Evolutionary conservation across 164 flowering plant species (phyloP), one percentile per base, ranked within the genome.

Genomic region (Tetrastigma voinierianum): DNA sequence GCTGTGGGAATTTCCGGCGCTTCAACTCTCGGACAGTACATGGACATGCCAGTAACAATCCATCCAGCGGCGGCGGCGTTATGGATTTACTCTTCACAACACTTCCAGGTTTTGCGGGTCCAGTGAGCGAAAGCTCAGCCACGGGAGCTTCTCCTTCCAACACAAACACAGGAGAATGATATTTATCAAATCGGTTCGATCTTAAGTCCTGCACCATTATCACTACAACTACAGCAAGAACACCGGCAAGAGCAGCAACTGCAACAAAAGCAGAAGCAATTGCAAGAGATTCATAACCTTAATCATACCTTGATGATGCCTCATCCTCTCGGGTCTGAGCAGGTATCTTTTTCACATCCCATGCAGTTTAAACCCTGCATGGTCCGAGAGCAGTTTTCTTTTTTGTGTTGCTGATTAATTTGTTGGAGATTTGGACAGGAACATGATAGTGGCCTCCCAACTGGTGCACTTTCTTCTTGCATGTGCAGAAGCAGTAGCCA

Each of bases 381-480:
- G n/a, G n/a, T n/a, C n/a, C n/a, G n/a, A n/a, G n/a, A n/a, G n/a
- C n/a, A n/a, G n/a, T n/a, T 46, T 12, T 13, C 12, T n/a, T 45
- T 2, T 43, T 12, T 44, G 2, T 23, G 52, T 20, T 32, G 40
- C 43, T 40, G 12, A 25, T n/a, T n/a, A n/a, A n/a, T 20, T 21
- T 18, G 15, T 3, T 2, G 17, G 32, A n/a, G 51, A 13, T 48
- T 14, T 47, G 1, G 17, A 46, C 76, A 83, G 91, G 86, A 83
- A 44, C 87, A 83, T 67, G 96, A 90, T 65, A 87, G 89, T 70
- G 92, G 96, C 13, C 88, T 89, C n/a, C 18, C 86, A 86, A 73
- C 71, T 90, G 72, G 86, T 88, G 61, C 93, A 88, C 70, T 88
- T 86, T 57, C 93, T 88, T 19, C 83, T 90, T 4, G 90, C 88